Conservation (phyloP, 345 rosid genomes). For the Acer saccharum region DNA sequence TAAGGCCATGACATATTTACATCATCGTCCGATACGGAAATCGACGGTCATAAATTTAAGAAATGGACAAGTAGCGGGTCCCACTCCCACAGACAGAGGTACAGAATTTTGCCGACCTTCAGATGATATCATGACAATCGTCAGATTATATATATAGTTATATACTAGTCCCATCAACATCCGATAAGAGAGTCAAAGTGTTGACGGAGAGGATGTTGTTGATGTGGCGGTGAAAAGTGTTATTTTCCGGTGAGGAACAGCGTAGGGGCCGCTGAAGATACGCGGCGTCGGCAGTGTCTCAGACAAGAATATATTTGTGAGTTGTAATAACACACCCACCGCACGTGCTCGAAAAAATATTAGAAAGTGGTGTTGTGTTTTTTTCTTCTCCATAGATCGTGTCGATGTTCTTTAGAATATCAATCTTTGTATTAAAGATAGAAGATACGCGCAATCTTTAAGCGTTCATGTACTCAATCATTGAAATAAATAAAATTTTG, state of each 20-base stretch:
- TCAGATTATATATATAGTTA: neutral
- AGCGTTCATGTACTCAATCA: neutral
- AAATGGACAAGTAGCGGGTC: constrained; percentile 7
- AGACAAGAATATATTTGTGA: neutral
- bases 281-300: constrained; percentile 21
- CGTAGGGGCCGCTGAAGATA: constrained; percentile 19
- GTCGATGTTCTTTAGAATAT: neutral
- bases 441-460: neutral
- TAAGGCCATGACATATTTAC: neutral
- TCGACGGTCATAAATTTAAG: neutral
- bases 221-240: neutral
- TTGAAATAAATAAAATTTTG: too few species aligned
- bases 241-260: constrained; percentile 9
- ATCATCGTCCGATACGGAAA: neutral
- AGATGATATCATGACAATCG: neutral
- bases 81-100: constrained; percentile 17
- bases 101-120: constrained; percentile 22
- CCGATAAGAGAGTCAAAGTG: neutral
- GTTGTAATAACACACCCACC: neutral
- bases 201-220: neutral
- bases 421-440: too few species aligned
- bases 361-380: neutral
- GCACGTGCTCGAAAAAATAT: neutral
- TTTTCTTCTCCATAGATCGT: neutral
- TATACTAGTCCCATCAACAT: too few species aligned